Evolutionary conservation across 768 basidiomycete species (phyloP).

Genomic region (Strobilomyces dryophilus): DNA sequence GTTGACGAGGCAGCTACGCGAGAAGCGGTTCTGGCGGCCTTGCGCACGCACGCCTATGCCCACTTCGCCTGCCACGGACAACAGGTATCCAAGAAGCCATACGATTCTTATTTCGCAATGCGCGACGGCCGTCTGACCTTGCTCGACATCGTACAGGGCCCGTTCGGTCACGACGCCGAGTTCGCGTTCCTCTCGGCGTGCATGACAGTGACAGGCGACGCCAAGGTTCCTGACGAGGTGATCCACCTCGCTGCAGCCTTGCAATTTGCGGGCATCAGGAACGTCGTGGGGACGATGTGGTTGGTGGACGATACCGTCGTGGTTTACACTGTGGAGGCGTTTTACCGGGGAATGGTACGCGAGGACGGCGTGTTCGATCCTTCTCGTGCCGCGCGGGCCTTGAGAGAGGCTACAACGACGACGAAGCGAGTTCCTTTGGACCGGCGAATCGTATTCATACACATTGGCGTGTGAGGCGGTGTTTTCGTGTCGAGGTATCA

Average conservation of each 20-base stretch:
- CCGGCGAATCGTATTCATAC: slow-evolving; percentile 22
- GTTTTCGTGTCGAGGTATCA: not conserved
- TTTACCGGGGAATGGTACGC: slow-evolving; percentile 17
- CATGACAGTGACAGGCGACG: slow-evolving; percentile 26
- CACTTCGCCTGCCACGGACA: slow-evolving; percentile 29
- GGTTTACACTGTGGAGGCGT: slow-evolving; percentile 9
- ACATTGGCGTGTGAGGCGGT: slow-evolving; percentile 13
- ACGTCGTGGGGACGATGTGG: slow-evolving; percentile 32
- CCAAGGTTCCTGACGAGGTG: slow-evolving; percentile 22
- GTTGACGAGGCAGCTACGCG: slow-evolving; percentile 11
- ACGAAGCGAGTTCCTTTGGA: slow-evolving; percentile 16
- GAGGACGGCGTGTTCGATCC: slow-evolving; percentile 15
- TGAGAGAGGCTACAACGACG: slow-evolving; percentile 11
- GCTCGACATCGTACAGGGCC: slow-evolving; percentile 18
- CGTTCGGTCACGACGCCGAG: slow-evolving; percentile 9
- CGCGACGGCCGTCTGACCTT: slow-evolving; percentile 17
- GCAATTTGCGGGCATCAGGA: slow-evolving; percentile 25
- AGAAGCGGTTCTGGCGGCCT: slow-evolving; percentile 3
- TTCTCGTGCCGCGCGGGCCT: slow-evolving; percentile 12
- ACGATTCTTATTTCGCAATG: slow-evolving; percentile 19
- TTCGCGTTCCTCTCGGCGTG: slow-evolving; percentile 32
- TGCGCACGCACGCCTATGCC: slow-evolving; percentile 16
- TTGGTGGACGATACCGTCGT: slow-evolving; percentile 23
- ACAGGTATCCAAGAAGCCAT: slow-evolving; percentile 13
- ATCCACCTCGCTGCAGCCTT: slow-evolving; percentile 30